Base-by-base conservation (phyloP, 2,329 filamentous ascomycete genomes). In the Beauveria scarabaeidicola region DNA sequence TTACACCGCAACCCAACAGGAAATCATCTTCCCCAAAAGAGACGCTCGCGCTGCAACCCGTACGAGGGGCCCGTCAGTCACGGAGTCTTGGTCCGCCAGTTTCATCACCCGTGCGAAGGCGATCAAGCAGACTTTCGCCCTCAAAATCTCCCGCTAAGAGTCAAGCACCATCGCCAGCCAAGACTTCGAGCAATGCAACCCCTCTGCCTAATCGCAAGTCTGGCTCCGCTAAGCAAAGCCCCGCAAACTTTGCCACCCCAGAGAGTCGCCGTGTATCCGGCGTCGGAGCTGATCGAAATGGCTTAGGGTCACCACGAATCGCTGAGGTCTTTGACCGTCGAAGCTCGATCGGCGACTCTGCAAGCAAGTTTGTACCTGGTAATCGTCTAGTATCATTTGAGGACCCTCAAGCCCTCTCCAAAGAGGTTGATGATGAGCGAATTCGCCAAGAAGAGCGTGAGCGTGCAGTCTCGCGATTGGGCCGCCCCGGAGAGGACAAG, bases 291-390 rank as follows among this genome's bases (percentile, higher is more conserved):
- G 89, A 90, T 66, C 83, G 82, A 63, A 75, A 81, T 63, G 89
- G 89, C 0, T 79, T 92, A 58, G 89, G 90, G 7, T 93, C 90
- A 1, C 90, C 89, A 5, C 84, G 83, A 56, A 82, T 93, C 58
- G 80, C 87, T 23, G 87, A 84, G 29, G 78, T 91, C 36, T 80
- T 92, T 38, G 87, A 89, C 63, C 83, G 85, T 38, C 82, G 90
- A 52, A 80, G 77, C 50, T 91, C 89, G 1, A 87, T 93, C 61
- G 83, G 87, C 23, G 86, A 92, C 46, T 76, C 81, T 23, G 82
- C 86, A 1, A 75, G 77, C 15, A 75, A 80, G 7, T 92, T 92
- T 66, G 75, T 86, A 29, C 83, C 86, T 40, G 82, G 75, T 19
- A 73, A 63, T 65, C 71, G 64, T 64, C 72, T 55, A 73, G 77